Base-by-base conservation (phyloP, 345 rosid genomes). In the Citrus sp. region DNA sequence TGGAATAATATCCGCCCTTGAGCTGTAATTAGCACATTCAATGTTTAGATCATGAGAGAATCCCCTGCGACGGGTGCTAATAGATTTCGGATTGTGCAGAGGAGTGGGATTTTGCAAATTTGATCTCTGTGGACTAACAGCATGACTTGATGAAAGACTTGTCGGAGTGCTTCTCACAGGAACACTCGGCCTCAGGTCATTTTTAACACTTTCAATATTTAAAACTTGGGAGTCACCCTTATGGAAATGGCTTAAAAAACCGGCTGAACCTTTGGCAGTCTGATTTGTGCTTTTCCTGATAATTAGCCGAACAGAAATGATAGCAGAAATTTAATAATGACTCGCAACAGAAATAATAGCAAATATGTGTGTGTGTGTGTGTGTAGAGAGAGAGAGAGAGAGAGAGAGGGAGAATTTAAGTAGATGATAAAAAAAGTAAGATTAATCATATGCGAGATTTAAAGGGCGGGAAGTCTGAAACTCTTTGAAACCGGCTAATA, bases 71-170 rank as follows among this genome's bases (percentile, higher is more conserved):
- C 60, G 75, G 71, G 40, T 68, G 49, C 73, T 73, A 54, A 82
- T 63, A 68, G 81, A 69, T 58, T 80, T 68, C 19, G 61, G 21
- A 61, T 35, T n/a, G 9, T 68, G 62, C 42, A 83, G 70, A 71
- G 72, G 56, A 35, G 81, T 80, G 13, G 30, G 58, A 19, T 85
- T 78, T 38, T 60, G 77, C n/a, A 72, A 66, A 67, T 70, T 64
- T 34, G 84, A 70, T 77, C 82, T 80, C 38, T 28, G 83, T 0
- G 92, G 87, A 74, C 86, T 85, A 54, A 82, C 79, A 38, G 59
- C 74, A 49, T 87, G 88, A 67, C 85, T 87, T 24, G 82, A 77
- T 12, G 77, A 79, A 82, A 81, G 65, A 72, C 79, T 88, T 16
- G 82, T 30, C 21, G 86, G 84, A 58, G 81, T 78, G 67, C 86